Conservation (phyloP, 352 stramenopile genomes). For the Globisporangium alternatum region DNA sequence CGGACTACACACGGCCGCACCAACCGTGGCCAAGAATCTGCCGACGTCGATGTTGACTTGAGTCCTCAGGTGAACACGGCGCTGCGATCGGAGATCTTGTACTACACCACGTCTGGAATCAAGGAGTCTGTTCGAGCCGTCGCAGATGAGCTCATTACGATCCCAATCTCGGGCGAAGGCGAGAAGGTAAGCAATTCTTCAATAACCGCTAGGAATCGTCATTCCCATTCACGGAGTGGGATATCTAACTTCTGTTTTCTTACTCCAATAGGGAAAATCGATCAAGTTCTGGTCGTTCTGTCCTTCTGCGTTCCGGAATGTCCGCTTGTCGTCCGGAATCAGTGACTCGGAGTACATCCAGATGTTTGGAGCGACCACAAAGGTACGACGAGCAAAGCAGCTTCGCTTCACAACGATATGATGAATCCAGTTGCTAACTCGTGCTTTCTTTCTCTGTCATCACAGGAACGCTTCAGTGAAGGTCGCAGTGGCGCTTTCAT, state of each 20-base stretch:
- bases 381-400: conserved; percentile 26
- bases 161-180: conserved; percentile 75
- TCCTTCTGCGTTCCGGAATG: conserved; percentile 81
- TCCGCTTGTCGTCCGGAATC: conserved; percentile 82
- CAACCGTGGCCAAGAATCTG: conserved; percentile 54
- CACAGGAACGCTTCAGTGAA: conserved; percentile 80
- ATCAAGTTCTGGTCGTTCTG: conserved; percentile 90
- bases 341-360: conserved; percentile 78
- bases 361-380: conserved; percentile 84
- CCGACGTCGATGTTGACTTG: conserved; percentile 82
- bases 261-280: conserved; percentile 42
- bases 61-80: conserved; percentile 88
- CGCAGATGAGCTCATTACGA: conserved; percentile 69
- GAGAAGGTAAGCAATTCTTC: conserved; percentile 39
- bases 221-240: not conserved
- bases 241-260: not conserved
- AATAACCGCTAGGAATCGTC: not conserved
- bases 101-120: conserved; percentile 90
- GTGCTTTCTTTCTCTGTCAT: not conserved
- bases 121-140: conserved; percentile 81
- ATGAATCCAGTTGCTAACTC: not conserved
- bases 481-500: conserved; percentile 89
- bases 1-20: conserved; percentile 28
- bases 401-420: not conserved
- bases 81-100: conserved; percentile 85